phyloP scores from a whole-genome alignment of 2,329 filamentous ascomycete genomes.

The Alternaria sp. region DNA sequence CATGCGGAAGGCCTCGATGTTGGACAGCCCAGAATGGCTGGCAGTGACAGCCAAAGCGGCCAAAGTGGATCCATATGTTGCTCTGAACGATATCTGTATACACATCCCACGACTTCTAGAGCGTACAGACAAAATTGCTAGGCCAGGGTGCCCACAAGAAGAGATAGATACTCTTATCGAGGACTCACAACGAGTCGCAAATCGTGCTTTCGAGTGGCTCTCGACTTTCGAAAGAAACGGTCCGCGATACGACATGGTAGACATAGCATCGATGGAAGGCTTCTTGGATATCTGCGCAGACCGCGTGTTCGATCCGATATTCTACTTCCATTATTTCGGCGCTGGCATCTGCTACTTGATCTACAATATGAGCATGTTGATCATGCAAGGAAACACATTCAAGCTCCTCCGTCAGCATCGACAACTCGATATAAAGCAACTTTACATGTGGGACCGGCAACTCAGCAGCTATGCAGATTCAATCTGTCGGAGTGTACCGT shows the following conservation, averaged over 20 bases:
- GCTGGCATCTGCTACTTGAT: constrained; percentile 47
- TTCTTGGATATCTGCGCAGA: constrained; percentile 41
- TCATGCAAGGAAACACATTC: constrained; percentile 48
- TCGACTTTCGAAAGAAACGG: constrained; percentile 42
- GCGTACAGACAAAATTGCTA: constrained; percentile 37
- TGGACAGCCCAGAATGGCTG: constrained; percentile 47
- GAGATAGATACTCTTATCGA: constrained; percentile 38
- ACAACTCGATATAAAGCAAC: constrained; percentile 39
- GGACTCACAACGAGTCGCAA: constrained; percentile 38
- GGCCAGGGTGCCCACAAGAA: constrained; percentile 8
- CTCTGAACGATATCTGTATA: constrained; percentile 46
- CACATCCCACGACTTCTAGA: constrained; percentile 47
- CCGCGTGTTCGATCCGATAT: constrained; percentile 40
- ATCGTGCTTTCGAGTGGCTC: constrained; percentile 42
- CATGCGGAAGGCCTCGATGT: constrained; percentile 47
- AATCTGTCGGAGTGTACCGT: constrained; percentile 47
- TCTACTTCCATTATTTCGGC: constrained; percentile 44
- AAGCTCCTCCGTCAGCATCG: constrained; percentile 35
- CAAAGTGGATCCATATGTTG: constrained; percentile 45
- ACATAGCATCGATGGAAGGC: constrained; percentile 33
- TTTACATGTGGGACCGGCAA: constrained; percentile 45
- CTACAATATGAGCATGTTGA: constrained; percentile 50
- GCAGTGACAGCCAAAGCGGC: constrained; percentile 41
- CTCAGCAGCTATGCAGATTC: constrained; percentile 42
- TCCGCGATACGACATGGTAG: constrained; percentile 40